phyloP scores from a whole-genome alignment of 306 rosid genomes.

The Castanea sativa region DNA sequence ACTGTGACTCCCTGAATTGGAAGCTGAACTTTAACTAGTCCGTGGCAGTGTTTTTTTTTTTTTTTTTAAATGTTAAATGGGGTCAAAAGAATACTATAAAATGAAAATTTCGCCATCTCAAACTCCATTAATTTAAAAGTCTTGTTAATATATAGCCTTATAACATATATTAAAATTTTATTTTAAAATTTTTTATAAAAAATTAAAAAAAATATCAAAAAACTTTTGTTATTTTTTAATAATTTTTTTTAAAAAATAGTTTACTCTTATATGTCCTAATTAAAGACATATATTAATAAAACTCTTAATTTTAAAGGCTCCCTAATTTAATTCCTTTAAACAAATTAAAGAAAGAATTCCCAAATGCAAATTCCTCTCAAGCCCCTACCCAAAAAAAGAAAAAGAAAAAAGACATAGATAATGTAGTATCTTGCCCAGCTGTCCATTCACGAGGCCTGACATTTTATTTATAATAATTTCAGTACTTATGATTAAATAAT shows the following conservation, averaged over 20 bases:
- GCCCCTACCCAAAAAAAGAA: neutral
- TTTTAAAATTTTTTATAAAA: too few species aligned
- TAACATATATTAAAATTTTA: too few species aligned
- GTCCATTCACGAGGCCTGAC: constrained; percentile 18
- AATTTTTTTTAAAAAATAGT: too few species aligned
- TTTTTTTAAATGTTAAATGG: constrained; percentile 17
- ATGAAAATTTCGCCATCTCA: constrained; percentile 29
- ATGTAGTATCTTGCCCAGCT: neutral
- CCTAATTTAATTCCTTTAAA: neutral
- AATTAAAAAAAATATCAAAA: too few species aligned
- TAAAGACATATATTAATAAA: too few species aligned
- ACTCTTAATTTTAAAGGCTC: too few species aligned
- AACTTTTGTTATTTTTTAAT: too few species aligned
- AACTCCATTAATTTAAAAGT: neutral
- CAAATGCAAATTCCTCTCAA: neutral
- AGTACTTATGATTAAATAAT: too few species aligned
- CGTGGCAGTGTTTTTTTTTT: constrained; percentile 18
- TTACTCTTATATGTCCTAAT: too few species aligned
- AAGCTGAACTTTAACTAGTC: constrained; percentile 12
- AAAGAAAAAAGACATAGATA: neutral
- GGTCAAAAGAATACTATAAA: constrained; percentile 23
- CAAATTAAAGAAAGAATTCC: neutral
- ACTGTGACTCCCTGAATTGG: constrained; percentile 3
- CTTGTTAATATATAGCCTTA: too few species aligned
- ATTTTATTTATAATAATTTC: neutral